A percentile compares a stretch with the other conserved stretches of the same genome.
Evolutionary conservation across 2,329 filamentous ascomycete genomes (phyloP).

Genomic region (Grosmannia clavigera): DNA sequence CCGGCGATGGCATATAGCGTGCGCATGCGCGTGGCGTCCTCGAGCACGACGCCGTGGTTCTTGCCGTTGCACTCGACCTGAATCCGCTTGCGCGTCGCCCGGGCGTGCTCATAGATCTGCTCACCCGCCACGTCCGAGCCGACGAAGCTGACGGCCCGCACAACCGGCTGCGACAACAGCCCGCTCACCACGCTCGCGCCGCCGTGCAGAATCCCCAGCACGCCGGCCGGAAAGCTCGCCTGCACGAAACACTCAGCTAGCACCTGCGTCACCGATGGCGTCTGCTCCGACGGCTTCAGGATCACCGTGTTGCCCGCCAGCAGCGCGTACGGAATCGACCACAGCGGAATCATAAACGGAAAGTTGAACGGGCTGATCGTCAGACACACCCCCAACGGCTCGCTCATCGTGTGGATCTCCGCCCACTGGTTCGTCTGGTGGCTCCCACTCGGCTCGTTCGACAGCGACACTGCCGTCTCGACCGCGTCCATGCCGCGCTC

Average conservation of each 20-base stretch:
- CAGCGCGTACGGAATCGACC: conserved; percentile 74
- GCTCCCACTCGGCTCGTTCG: conserved; percentile 59
- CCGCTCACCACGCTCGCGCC: conserved; percentile 71
- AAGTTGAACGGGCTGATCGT: conserved; percentile 44
- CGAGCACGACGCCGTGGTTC: conserved; percentile 75
- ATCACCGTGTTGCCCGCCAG: conserved; percentile 74
- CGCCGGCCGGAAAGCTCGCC: conserved; percentile 69
- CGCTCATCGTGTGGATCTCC: conserved; percentile 72
- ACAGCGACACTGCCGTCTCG: conserved; percentile 68
- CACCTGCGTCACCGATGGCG: conserved; percentile 70
- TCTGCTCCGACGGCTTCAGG: conserved; percentile 74
- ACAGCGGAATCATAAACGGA: conserved; percentile 84
- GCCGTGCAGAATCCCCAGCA: conserved; percentile 72
- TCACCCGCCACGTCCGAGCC: conserved; percentile 79
- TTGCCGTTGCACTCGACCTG: conserved; percentile 81
- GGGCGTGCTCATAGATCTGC: conserved; percentile 68
- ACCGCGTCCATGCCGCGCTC: conserved; percentile 72
- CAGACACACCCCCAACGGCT: conserved; percentile 42
- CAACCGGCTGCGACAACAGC: conserved; percentile 68
- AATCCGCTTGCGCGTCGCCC: conserved; percentile 74
- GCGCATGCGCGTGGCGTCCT: conserved; percentile 81
- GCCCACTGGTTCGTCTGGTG: conserved; percentile 79
- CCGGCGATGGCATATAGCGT: conserved; percentile 73
- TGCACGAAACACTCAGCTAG: conserved; percentile 66
- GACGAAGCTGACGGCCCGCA: conserved; percentile 79